Percentiles rank a stretch among this genome's conserved stretches.
These are phyloP conservation scores for Entrophospora sp. DNA, from an alignment of 192 early-diverging fungal species.

Conservation along the genomic window DNA sequence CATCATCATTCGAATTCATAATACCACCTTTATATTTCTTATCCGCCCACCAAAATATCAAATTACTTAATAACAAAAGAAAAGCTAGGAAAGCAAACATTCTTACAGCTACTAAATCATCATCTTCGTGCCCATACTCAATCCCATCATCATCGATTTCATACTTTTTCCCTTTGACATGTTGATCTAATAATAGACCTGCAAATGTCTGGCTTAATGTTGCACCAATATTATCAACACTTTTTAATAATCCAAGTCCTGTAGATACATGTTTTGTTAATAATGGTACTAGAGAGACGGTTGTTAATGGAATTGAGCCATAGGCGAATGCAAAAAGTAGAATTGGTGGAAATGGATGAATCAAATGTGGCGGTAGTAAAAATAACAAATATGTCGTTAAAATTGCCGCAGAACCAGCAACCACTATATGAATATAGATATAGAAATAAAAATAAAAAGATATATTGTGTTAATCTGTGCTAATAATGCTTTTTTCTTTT, in stretches of 20 bases:
- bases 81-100: conserved; percentile 7
- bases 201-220: conserved; percentile 31
- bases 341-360: conserved; percentile 34
- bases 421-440: too few relatives aligned
- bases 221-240: conserved; percentile 38
- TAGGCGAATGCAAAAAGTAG: conserved; percentile 33
- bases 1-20: conserved; percentile 6
- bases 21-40: conserved; percentile 5
- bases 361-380: not conserved
- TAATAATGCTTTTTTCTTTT: too few relatives aligned
- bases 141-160: not conserved
- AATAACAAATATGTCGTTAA: conserved; percentile 4
- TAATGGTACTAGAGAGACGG: conserved; percentile 33
- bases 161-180: not conserved
- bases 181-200: conserved; percentile 30
- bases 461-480: too few relatives aligned
- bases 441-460: not conserved
- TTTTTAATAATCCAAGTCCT: conserved; percentile 30
- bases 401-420: not conserved
- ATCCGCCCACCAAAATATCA: conserved; percentile 15
- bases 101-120: conserved; percentile 10
- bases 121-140: conserved; percentile 8
- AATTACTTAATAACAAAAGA: not conserved
- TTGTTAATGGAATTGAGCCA: conserved; percentile 27
- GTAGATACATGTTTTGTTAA: conserved; percentile 36